Evolutionary conservation across 495 filamentous ascomycete species (phyloP).

Genomic region (Cladorrhinum samala): DNA sequence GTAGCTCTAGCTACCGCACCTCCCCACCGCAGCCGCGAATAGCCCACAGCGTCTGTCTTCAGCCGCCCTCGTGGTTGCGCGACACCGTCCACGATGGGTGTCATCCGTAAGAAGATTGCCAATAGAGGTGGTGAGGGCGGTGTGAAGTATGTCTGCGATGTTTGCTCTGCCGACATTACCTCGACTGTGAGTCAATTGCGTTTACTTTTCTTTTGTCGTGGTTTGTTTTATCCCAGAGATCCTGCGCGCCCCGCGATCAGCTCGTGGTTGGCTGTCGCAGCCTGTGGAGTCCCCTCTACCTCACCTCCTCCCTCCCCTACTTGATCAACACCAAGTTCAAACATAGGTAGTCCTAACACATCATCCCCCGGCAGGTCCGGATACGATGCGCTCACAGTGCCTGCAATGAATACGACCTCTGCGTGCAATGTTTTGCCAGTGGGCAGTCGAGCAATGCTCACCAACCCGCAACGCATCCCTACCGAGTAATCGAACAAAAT

Average conservation of each 20-base stretch:
- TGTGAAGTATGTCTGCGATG: constrained; percentile 91
- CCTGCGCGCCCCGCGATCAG: not conserved
- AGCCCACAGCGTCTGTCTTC: no score
- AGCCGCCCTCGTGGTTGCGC: no score
- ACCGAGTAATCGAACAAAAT: constrained; percentile 94
- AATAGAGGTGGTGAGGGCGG: constrained; percentile 84
- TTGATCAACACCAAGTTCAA: constrained; percentile 2
- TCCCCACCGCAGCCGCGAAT: constrained; percentile 2
- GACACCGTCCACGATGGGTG: constrained; percentile 59
- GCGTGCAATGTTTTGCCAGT: constrained; percentile 87
- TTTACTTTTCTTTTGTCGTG: not conserved
- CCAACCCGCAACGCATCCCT: constrained; percentile 76
- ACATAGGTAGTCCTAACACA: constrained; percentile 10
- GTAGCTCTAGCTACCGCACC: constrained; percentile 10
- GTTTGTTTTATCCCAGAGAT: not conserved
- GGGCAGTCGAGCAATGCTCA: constrained; percentile 73
- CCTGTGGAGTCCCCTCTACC: constrained; percentile 3
- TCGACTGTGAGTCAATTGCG: constrained; percentile 69
- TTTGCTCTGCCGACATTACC: constrained; percentile 92
- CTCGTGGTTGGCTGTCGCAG: constrained; percentile 2
- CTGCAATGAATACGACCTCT: constrained; percentile 94
- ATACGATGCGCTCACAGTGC: constrained; percentile 78
- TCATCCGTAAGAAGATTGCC: constrained; percentile 94
- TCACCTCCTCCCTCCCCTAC: no score
- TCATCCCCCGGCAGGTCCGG: constrained; percentile 58